Evolutionary conservation across 179 eudicot species (phyloP).

Genomic region (Pouteria campechiana): DNA sequence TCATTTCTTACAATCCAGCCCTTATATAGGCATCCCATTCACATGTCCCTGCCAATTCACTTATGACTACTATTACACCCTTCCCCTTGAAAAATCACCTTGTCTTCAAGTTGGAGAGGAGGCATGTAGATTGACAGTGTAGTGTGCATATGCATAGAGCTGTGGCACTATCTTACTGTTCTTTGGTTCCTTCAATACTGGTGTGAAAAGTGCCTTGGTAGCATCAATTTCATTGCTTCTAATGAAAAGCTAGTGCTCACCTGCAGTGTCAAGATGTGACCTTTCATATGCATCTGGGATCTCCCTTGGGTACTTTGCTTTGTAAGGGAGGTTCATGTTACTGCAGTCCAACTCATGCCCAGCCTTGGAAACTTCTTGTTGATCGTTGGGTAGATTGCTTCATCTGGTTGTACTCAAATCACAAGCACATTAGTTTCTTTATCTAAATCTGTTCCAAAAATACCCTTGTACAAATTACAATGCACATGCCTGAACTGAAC

Average conservation of each 20-base stretch:
- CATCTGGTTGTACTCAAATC: conserved; percentile 76
- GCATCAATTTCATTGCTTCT: conserved; percentile 93
- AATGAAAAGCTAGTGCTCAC: conserved; percentile 73
- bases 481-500: conserved; percentile 90
- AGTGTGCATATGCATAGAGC: conserved; percentile 61
- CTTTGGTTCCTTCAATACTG: conserved; percentile 60
- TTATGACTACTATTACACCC: too few species aligned
- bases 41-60: too few species aligned
- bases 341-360: conserved; percentile 78
- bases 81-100: too few species aligned
- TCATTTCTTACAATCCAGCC: too few species aligned
- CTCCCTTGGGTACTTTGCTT: conserved; percentile 52
- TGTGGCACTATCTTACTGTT: conserved; percentile 59
- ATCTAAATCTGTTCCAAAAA: conserved; percentile 50
- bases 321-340: conserved; percentile 76
- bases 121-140: too few species aligned
- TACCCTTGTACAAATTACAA: conserved; percentile 59
- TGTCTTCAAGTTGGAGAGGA: too few species aligned
- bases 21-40: too few species aligned
- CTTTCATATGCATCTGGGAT: conserved; percentile 85
- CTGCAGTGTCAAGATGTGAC: conserved; percentile 74
- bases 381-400: conserved; percentile 65
- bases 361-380: conserved; percentile 91
- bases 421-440: conserved; percentile 82
- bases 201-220: conserved; percentile 77